Percentiles rank a stretch among this genome's conserved stretches.
Evolutionary conservation across 768 basidiomycete genomes (phyloP).

Genomic region (Rhodocollybia butyracea): DNA sequence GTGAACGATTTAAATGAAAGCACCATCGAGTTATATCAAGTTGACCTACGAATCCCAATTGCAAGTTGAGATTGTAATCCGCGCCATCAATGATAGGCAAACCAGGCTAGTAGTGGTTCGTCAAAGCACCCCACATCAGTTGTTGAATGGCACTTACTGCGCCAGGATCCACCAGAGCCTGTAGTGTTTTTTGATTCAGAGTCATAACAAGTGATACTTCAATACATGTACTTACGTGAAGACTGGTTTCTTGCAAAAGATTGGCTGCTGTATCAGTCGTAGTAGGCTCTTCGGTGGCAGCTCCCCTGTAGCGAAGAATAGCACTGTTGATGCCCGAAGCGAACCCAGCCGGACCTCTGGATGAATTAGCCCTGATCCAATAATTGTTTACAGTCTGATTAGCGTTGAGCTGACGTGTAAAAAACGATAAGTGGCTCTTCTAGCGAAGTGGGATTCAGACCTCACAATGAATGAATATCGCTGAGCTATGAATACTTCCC

Average conservation of each 20-base stretch:
- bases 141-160: not conserved
- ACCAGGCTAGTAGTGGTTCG: not conserved
- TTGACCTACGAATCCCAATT: not conserved
- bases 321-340: conserved; percentile 41
- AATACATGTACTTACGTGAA: not conserved
- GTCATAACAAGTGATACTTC: not conserved
- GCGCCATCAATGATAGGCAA: not conserved
- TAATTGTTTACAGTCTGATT: conserved; percentile 49
- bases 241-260: not conserved
- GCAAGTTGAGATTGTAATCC: not conserved
- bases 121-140: too few relatives aligned
- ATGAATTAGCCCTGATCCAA: conserved; percentile 37
- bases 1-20: too few relatives aligned
- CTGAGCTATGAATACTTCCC: too few relatives aligned
- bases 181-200: not conserved
- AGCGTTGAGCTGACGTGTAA: conserved; percentile 21
- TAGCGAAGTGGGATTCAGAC: too few relatives aligned
- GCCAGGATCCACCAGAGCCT: not conserved
- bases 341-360: conserved; percentile 25
- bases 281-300: conserved; percentile 15
- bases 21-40: too few relatives aligned
- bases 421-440: not conserved
- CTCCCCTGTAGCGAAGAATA: conserved; percentile 49
- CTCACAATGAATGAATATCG: conserved; percentile 41
- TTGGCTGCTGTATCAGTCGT: not conserved